Evolutionary conservation across 306 rosid species (phyloP).

Genomic region (Cucurbita argyrosperma): DNA sequence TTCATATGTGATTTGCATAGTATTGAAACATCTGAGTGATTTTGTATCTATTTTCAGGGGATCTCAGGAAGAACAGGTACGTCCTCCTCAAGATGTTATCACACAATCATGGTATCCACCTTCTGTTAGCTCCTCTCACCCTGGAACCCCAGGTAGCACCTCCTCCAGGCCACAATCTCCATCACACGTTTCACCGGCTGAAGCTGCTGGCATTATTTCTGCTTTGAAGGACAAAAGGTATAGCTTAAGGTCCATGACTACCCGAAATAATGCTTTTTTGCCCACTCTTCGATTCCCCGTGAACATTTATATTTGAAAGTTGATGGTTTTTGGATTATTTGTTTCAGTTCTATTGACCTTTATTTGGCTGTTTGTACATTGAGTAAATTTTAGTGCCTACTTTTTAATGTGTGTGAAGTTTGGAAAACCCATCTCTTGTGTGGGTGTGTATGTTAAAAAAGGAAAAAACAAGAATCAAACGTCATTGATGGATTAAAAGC

Average conservation of each 20-base stretch:
- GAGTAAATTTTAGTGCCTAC: neutral
- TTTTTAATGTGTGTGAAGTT: neutral
- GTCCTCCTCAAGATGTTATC: slow-evolving; percentile 43
- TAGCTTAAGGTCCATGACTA: neutral
- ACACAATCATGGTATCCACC: slow-evolving; percentile 82
- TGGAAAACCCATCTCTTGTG: neutral
- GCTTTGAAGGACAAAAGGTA: slow-evolving; percentile 71
- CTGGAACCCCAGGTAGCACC: slow-evolving; percentile 45
- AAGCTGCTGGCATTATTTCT: slow-evolving; percentile 59
- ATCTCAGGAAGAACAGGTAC: slow-evolving; percentile 66
- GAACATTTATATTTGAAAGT: neutral
- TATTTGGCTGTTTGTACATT: neutral
- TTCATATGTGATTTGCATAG: neutral
- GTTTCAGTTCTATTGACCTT: neutral
- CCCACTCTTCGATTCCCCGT: neutral
- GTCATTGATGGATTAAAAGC: too few species aligned
- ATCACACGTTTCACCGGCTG: slow-evolving; percentile 58
- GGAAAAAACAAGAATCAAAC: too few species aligned
- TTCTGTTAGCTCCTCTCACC: slow-evolving; percentile 48
- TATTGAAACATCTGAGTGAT: neutral
- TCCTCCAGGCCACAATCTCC: slow-evolving; percentile 38
- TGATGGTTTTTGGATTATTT: neutral
- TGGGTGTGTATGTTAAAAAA: too few species aligned
- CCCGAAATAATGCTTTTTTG: neutral
- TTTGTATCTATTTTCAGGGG: slow-evolving; percentile 33